Base-by-base conservation (phyloP, 352 stramenopile genomes). In the Pythium graminicola region DNA sequence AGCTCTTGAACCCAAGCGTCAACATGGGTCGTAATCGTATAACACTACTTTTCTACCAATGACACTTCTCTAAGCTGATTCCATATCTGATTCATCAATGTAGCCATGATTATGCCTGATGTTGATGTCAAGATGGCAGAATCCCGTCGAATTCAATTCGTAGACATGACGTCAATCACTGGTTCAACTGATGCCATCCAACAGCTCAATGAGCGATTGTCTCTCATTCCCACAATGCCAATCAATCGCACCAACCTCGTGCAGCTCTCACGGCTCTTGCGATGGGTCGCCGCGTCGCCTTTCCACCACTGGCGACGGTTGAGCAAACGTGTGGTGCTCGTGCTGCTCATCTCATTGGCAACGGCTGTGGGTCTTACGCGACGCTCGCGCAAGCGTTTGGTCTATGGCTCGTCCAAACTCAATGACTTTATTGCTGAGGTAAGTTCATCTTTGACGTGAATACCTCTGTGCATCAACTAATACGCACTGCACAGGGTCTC, bases 381-480 rank as follows among this genome's bases (percentile, higher is more conserved):
- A 19, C 39, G 23, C n/a, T 40, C 26, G 19, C 57, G 62, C 47
- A 74, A 70, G 48, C 76, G 78, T 51, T 75, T 89, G 31, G 55
- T 89, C 10, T 70, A 67, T 20, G 71, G 70, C 36, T 58, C 65
- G 16, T 92, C 81, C 5, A 57, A 73, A 41, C 64, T 92, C 38
- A 89, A 89, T 47, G 47, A 65, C 40, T 88, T 80, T 53, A 50
- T 92, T 45, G 47, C 72, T 9, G 47, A 27, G 16, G 76, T 85
- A 60, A 28, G 64, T 54, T 24, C n/a, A n/a, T n/a, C n/a, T n/a
- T n/a, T n/a, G n/a, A n/a, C n/a, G n/a, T n/a, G n/a, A n/a, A n/a
- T n/a, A n/a, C n/a, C n/a, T n/a, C n/a, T n/a, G n/a, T n/a, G n/a
- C n/a, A n/a, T n/a, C n/a, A n/a, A n/a, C n/a, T n/a, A n/a, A n/a